Evolutionary conservation across 2,329 filamentous ascomycete species (phyloP).

Genomic region (Penicillium sp.): DNA sequence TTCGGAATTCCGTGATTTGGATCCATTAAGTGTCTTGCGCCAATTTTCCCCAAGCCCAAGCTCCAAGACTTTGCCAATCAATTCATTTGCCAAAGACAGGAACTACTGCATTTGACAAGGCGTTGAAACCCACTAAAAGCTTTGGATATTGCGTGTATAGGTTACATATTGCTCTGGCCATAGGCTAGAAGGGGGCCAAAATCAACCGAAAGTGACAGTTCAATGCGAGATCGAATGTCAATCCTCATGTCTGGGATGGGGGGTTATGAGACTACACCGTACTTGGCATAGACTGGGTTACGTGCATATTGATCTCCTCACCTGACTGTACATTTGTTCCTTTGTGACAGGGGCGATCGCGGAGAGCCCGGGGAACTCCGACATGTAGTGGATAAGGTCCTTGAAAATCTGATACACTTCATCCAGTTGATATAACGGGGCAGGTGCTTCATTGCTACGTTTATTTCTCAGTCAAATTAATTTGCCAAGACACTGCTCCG

Average conservation of each 20-base stretch:
- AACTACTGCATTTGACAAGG: neutral
- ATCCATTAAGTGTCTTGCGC: neutral
- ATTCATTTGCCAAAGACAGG: neutral
- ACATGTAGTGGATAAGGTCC: neutral
- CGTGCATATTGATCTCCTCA: slow-evolving; percentile 3
- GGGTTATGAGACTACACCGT: neutral
- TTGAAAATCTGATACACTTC: neutral
- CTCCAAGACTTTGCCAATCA: neutral
- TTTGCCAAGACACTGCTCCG: too few relatives aligned
- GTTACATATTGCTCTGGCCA: too few relatives aligned
- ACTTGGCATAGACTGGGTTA: neutral
- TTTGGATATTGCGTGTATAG: too few relatives aligned
- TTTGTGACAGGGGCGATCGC: neutral
- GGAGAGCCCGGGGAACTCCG: neutral
- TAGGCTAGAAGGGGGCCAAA: neutral
- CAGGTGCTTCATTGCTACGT: neutral
- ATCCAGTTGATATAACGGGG: neutral
- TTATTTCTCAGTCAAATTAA: neutral
- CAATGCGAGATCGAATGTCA: neutral
- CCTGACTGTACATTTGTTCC: neutral
- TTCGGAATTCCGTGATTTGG: neutral
- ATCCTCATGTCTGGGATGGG: neutral
- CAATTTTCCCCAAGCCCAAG: too few relatives aligned
- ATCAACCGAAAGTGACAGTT: neutral
- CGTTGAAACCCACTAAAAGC: neutral